phyloP scores from a whole-genome alignment of 345 rosid genomes.

The Camelina laxa region DNA sequence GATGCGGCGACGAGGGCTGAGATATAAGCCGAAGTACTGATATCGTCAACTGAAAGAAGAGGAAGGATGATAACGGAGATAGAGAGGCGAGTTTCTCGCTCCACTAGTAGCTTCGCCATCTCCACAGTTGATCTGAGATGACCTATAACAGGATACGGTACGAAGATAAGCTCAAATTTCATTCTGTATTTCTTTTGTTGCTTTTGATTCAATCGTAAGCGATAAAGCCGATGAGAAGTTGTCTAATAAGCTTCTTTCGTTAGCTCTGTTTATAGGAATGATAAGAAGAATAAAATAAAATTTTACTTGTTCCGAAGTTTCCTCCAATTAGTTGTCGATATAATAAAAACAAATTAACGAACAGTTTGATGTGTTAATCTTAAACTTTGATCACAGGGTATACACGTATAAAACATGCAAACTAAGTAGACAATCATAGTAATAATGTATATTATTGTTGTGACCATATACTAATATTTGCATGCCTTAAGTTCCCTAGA shows the following conservation, averaged over 20 bases:
- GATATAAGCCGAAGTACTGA: constrained; percentile 26
- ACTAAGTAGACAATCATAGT: background rate
- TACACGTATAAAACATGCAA: background rate
- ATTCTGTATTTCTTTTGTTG: background rate
- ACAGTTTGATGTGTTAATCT: background rate
- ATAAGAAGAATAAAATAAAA: background rate
- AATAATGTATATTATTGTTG: too few relatives aligned
- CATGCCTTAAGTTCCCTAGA: background rate
- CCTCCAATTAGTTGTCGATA: background rate
- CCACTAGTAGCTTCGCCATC: constrained; percentile 48
- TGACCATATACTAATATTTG: too few relatives aligned
- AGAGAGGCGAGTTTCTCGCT: constrained; percentile 41
- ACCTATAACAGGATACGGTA: constrained; percentile 48
- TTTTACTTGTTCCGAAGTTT: too few relatives aligned
- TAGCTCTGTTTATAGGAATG: background rate
- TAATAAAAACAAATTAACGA: background rate
- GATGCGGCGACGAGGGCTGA: background rate
- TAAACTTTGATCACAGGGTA: background rate
- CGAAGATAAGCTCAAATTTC: constrained; percentile 51
- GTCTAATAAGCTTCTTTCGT: background rate
- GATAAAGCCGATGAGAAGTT: background rate
- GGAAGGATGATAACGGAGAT: constrained; percentile 47
- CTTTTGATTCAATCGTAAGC: background rate
- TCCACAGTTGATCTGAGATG: constrained; percentile 49
- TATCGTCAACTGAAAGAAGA: background rate